phyloP scores from a whole-genome alignment of 1,284 basidiomycete species.

The Ceratobasidium sp. region DNA sequence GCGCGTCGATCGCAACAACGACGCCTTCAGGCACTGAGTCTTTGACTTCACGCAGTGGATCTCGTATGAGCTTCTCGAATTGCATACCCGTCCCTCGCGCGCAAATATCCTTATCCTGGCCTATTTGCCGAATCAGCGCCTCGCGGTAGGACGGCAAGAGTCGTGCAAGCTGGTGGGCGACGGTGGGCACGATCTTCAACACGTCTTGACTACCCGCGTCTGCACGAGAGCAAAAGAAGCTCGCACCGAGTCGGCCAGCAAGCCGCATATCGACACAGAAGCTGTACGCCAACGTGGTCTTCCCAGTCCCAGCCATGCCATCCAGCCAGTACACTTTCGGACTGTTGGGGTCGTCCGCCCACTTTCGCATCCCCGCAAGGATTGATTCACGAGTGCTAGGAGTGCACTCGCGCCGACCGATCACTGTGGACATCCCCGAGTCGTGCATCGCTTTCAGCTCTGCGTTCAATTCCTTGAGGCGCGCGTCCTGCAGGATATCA shows the following conservation, averaged over 20 bases:
- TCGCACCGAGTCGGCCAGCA: constrained; percentile 52
- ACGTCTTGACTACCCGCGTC: constrained; percentile 21
- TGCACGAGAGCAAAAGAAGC: constrained; percentile 54
- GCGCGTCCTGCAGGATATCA: not conserved
- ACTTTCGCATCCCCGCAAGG: constrained; percentile 46
- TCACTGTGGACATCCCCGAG: not conserved
- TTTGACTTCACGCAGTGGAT: constrained; percentile 18
- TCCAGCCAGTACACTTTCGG: constrained; percentile 51
- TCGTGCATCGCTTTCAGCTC: not conserved
- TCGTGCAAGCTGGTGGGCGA: constrained; percentile 39
- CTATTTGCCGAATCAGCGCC: constrained; percentile 1
- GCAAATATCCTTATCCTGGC: not conserved
- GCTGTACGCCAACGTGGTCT: constrained; percentile 49
- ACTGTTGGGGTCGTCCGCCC: constrained; percentile 27
- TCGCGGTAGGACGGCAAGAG: not conserved
- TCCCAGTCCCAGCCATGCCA: constrained; percentile 50
- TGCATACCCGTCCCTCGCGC: not conserved
- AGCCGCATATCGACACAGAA: constrained; percentile 44
- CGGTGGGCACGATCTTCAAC: constrained; percentile 30
- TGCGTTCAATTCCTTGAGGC: not conserved
- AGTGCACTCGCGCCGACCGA: constrained; percentile 8
- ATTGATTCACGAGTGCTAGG: constrained; percentile 48
- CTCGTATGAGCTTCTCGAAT: constrained; percentile 32
- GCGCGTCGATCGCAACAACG: constrained; percentile 14
- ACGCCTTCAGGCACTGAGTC: not conserved